Evolutionary conservation across 352 stramenopile genomes (phyloP), one percentile per base, ranked within the genome.

Genomic region (Nothophytophthora sp.): DNA sequence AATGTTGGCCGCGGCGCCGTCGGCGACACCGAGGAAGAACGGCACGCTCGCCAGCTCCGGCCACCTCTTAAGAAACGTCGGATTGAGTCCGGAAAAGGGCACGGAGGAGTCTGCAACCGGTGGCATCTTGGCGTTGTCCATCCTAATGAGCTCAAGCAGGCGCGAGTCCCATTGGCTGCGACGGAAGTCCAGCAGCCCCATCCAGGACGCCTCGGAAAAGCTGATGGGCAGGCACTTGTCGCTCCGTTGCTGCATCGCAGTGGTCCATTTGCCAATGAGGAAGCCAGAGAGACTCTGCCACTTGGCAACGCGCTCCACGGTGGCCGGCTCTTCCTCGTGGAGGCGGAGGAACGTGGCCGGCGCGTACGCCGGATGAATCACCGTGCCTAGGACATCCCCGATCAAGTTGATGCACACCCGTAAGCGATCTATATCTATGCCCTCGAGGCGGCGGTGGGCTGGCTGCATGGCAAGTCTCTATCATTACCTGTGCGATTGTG

Each of bases 191-290:
- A 98, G 63, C 4, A 99, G 66, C 5, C 95, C 95, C 25, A 92
- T 97, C 95, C 95, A 99, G 35, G 88, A 97, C 3, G 94, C 95
- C 70, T 99, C 95, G 0, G 85, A 97, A 60, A 90, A 97, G 25
- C 91, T 97, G 40, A 98, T 94, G 19, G 90, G 85, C 28, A 95
- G 27, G 27, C 60, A 67, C 19, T 55, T 32, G 38, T 63, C 41
- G 39, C 53, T 44, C 27, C 16, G 5, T 20, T 61, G 55, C 32
- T 55, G 54, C 29, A 29, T 56, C 5, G 63, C 50, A 20, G 39
- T 76, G 4, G 72, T 90, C 95, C 95, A 98, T 49, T 92, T 85
- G 50, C 75, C 61, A 16, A 98, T 63, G 18, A 96, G 71, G 18
- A 96, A 85, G 28, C 83, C 86, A 5, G 92, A 92, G 19, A 98